Base-by-base conservation (phyloP, 768 basidiomycete species). In the Suillus subaureus region DNA sequence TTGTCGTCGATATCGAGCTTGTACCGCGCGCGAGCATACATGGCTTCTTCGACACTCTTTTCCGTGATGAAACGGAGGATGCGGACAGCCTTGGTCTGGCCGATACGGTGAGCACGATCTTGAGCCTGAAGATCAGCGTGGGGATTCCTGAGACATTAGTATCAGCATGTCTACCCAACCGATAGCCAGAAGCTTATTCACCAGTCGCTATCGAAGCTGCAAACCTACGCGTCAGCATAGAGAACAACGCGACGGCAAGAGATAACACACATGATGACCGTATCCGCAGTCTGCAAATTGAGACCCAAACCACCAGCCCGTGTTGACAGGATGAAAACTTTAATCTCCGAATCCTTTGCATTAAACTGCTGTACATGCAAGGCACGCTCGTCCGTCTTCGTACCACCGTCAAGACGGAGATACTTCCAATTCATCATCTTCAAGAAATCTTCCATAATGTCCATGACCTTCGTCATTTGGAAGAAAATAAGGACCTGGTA, bases 401-500 rank as follows among this genome's bases (percentile, higher is more conserved):
- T 98, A 15, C 93, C 90, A 83, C 96, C 96, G 77, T 98, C 96
- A n/a, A 98, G 83, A 70, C 96, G 92, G 61, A 97, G 88, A 76
- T 93, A 90, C 70, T 92, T 90, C 86, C 87, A 94, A 5, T 86
- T 85, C 86, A 89, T 88, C 84, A 90, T 89, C 75, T 91, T 93
- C 73, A 97, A 79, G 73, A 96, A 98, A 72, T 98, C 96, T 72
- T 94, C 94, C 88, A 97, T 94, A 75, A 97, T 96, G 68, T 97
- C 94, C 96, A 99, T 97, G 71, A 98, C 94, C 73, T 95, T 93
- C 18, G 96, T 98, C 97, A 99, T 98, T 79, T 99, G 97, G 89
- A 99, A 99, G 88, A 99, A 99, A 71, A 99, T 98, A 64, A 99
- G 88, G 55, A 97, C 94, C 92, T 95, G 68, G 0, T 64, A 33